phyloP scores from a whole-genome alignment of 129 eudicot genomes.

The Heracleum sosnowskyi region DNA sequence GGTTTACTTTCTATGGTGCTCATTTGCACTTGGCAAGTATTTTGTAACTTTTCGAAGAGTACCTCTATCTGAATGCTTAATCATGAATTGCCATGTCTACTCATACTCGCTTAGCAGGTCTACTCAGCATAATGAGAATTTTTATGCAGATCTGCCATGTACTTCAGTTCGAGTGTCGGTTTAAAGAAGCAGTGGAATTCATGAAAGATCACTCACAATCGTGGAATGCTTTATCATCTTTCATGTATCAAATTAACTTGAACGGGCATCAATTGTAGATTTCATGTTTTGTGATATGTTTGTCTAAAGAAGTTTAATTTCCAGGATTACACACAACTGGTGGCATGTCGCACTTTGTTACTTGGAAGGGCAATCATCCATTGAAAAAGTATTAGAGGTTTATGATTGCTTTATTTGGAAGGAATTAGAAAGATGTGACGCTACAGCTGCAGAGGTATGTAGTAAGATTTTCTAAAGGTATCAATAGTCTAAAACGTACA shows the following conservation, averaged over 20 bases:
- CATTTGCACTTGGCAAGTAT: not conserved
- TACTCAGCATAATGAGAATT: not conserved
- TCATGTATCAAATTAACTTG: slow-evolving; percentile 44
- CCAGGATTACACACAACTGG: slow-evolving; percentile 93
- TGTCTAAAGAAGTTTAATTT: slow-evolving; percentile 14
- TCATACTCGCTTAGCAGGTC: not conserved
- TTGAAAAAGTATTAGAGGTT: slow-evolving; percentile 50
- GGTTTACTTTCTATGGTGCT: not conserved
- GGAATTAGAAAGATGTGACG: slow-evolving; percentile 74
- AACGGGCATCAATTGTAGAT: not conserved
- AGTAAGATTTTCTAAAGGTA: not conserved
- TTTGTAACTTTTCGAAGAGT: not conserved
- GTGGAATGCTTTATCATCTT: slow-evolving; percentile 76
- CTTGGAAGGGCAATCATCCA: slow-evolving; percentile 75
- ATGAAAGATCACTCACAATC: slow-evolving; percentile 66
- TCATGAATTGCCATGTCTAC: not conserved
- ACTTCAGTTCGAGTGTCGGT: slow-evolving; percentile 69
- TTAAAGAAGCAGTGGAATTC: slow-evolving; percentile 77
- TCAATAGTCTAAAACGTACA: slow-evolving; percentile 2
- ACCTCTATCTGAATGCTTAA: not conserved
- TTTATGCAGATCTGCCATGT: slow-evolving; percentile 75
- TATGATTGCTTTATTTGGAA: slow-evolving; percentile 69
- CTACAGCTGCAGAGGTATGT: slow-evolving; percentile 60
- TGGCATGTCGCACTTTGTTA: slow-evolving; percentile 96
- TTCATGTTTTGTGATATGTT: not conserved